These are phyloP conservation scores for Alternaria brassicicola DNA, from an alignment of 2,329 filamentous ascomycete species.

Conservation along the genomic window DNA sequence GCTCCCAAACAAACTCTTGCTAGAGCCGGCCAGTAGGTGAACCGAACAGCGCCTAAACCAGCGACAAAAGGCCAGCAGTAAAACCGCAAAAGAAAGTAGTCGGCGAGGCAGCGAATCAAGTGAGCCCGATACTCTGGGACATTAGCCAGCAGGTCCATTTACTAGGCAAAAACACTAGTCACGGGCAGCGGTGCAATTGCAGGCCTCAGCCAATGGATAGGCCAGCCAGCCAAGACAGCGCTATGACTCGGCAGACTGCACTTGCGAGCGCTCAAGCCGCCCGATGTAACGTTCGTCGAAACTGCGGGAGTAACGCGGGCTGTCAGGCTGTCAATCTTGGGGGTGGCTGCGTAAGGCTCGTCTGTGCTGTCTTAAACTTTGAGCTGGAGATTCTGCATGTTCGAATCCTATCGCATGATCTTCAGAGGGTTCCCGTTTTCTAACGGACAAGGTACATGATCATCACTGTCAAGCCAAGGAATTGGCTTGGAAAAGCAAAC, in stretches of 20 bases:
- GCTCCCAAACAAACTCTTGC: conserved; percentile 5
- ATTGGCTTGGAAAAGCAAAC: conserved; percentile 1
- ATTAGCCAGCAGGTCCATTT: conserved; percentile 14
- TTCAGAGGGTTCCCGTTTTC: conserved; percentile 5
- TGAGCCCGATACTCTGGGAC: conserved; percentile 19
- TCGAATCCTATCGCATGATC: conserved; percentile 10
- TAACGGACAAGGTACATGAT: conserved; percentile 9
- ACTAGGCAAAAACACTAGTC: conserved; percentile 15
- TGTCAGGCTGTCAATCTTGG: conserved; percentile 12
- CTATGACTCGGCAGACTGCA: conserved; percentile 10
- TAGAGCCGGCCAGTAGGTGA: conserved; percentile 12
- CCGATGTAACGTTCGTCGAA: conserved; percentile 18
- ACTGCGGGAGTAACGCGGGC: conserved; percentile 18
- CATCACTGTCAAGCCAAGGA: conserved; percentile 4
- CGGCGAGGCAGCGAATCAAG: conserved; percentile 28
- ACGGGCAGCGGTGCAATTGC: conserved; percentile 21
- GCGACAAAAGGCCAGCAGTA: conserved; percentile 6
- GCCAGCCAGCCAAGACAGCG: background rate
- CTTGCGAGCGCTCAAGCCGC: conserved; percentile 10
- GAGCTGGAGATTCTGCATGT: conserved; percentile 7
- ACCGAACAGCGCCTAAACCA: conserved; percentile 10
- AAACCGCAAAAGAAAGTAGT: conserved; percentile 13
- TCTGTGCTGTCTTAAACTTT: conserved; percentile 4
- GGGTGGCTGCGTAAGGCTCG: conserved; percentile 9
- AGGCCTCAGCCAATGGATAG: conserved; percentile 19